These are phyloP conservation scores for Phytophthora foliorum DNA, from an alignment of 352 stramenopile genomes.

Conservation along the genomic window DNA sequence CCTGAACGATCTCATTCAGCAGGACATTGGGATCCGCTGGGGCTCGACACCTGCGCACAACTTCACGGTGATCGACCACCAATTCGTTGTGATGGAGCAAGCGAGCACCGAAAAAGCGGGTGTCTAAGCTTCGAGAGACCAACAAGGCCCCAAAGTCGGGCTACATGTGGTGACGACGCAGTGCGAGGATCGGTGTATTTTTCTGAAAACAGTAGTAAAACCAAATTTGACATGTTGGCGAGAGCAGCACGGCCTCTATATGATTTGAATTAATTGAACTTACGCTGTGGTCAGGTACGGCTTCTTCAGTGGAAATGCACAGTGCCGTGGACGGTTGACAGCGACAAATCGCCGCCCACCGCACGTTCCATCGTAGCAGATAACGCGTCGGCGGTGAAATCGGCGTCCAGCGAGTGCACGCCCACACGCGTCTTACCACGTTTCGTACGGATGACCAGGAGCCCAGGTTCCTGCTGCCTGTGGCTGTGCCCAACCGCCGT, in stretches of 20 bases:
- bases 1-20: no score
- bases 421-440: constrained; percentile 70
- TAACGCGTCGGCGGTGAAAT: constrained; percentile 62
- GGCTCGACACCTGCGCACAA: no score
- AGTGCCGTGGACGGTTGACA: constrained; percentile 41
- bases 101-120: no score
- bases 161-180: no score
- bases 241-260: constrained; percentile 23
- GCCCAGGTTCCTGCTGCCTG: constrained; percentile 43
- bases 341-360: constrained; percentile 69
- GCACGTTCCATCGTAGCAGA: constrained; percentile 78
- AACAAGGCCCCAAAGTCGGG: no score
- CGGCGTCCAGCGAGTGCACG: constrained; percentile 38
- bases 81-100: no score
- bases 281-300: neutral
- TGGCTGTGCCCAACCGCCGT: constrained; percentile 26
- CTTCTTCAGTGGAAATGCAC: constrained; percentile 55
- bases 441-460: constrained; percentile 78
- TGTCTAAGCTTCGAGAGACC: no score
- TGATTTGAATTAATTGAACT: constrained; percentile 16
- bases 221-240: neutral
- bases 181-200: no score
- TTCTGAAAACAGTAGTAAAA: no score
- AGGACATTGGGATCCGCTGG: no score
- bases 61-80: no score